Percentiles rank a stretch among this genome's conserved stretches.
These are phyloP conservation scores for Dimocarpus longan DNA, from an alignment of 345 rosid genomes.

Conservation along the genomic window DNA sequence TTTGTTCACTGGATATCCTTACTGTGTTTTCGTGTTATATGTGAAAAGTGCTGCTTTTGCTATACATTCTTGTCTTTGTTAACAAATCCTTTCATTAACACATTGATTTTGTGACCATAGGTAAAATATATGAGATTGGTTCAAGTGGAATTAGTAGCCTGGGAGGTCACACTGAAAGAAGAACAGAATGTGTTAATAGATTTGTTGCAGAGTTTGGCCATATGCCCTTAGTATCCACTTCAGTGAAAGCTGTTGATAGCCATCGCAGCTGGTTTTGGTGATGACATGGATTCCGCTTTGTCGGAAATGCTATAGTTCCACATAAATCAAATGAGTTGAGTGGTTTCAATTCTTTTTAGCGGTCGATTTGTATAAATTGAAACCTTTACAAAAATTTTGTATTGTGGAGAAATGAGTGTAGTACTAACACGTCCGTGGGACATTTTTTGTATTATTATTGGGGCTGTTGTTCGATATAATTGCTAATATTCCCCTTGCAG, in stretches of 20 bases:
- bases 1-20: background rate
- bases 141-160: constrained; percentile 93
- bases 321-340: constrained; percentile 19
- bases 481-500: no score
- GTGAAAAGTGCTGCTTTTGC: background rate
- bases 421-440: background rate
- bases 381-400: background rate
- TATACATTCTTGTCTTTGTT: background rate
- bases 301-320: constrained; percentile 13
- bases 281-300: constrained; percentile 20
- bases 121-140: constrained; percentile 92
- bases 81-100: background rate
- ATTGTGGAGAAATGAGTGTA: background rate
- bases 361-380: constrained; percentile 24
- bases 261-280: constrained; percentile 86
- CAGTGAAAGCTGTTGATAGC: constrained; percentile 79
- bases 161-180: constrained; percentile 86
- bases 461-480: no score
- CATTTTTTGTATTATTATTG: no score
- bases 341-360: constrained; percentile 24
- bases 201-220: constrained; percentile 73
- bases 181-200: constrained; percentile 73
- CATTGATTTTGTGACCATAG: constrained; percentile 35
- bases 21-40: background rate
- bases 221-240: constrained; percentile 80